Evolutionary conservation across 2,329 filamentous ascomycete species (phyloP).

Genomic region (Aspergillus amoenus): DNA sequence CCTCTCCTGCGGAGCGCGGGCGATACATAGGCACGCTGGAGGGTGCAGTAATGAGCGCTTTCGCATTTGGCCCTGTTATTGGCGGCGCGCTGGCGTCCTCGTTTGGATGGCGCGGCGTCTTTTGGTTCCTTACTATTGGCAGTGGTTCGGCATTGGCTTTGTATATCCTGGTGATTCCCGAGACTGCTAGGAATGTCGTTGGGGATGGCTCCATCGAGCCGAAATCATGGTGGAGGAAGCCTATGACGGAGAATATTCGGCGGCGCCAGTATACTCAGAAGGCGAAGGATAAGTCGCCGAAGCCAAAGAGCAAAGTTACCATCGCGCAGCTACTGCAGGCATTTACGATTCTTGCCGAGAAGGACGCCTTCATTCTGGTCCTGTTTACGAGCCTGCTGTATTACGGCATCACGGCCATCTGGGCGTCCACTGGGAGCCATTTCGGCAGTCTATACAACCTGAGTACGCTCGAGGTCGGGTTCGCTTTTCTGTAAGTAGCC

Average conservation of each 20-base stretch:
- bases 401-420: conserved; percentile 41
- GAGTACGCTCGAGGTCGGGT: conserved; percentile 23
- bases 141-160: conserved; percentile 48
- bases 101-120: conserved; percentile 67
- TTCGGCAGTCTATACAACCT: conserved; percentile 38
- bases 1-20: conserved; percentile 68
- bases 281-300: too few relatives aligned
- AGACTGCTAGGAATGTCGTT: conserved; percentile 33
- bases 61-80: conserved; percentile 58
- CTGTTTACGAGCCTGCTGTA: conserved; percentile 33
- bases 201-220: conserved; percentile 29
- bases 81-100: conserved; percentile 65
- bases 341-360: conserved; percentile 40
- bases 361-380: conserved; percentile 37
- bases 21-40: conserved; percentile 68
- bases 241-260: conserved; percentile 36
- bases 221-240: conserved; percentile 23
- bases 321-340: conserved; percentile 27
- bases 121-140: conserved; percentile 66
- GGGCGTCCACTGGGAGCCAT: conserved; percentile 39
- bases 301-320: background rate
- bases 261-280: too few relatives aligned
- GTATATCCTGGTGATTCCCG: conserved; percentile 56
- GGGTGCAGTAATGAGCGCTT: conserved; percentile 54
- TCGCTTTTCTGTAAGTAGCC: conserved; percentile 24